Conservation (phyloP, 768 basidiomycete species). For the Cubamyces lactineus region DNA sequence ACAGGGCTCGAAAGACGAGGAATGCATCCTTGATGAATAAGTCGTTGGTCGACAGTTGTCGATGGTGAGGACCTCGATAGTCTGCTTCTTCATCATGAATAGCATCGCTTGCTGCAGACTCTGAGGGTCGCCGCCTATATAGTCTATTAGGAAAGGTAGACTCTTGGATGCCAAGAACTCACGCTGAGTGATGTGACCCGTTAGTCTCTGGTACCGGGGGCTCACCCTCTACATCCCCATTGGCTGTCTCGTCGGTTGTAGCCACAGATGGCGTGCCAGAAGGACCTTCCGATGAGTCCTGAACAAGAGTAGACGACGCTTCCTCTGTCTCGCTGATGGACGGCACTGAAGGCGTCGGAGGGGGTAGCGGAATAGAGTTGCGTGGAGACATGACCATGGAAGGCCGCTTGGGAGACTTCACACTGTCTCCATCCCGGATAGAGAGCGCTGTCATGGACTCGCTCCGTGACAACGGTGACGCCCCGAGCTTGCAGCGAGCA, state of each 20-base stretch:
- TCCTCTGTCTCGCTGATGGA: slow-evolving; percentile 21
- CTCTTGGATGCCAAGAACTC: background rate
- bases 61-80: slow-evolving; percentile 19
- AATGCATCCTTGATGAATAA: slow-evolving; percentile 97
- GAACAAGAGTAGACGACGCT: slow-evolving; percentile 18
- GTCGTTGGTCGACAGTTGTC: slow-evolving; percentile 75
- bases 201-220: slow-evolving; percentile 5
- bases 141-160: background rate
- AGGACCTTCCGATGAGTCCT: slow-evolving; percentile 2
- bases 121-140: slow-evolving; percentile 22
- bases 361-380: slow-evolving; percentile 15
- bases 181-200: slow-evolving; percentile 20
- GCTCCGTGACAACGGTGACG: slow-evolving; percentile 19
- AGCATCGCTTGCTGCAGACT: slow-evolving; percentile 25
- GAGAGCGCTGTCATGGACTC: slow-evolving; percentile 28
- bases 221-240: slow-evolving; percentile 9
- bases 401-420: slow-evolving; percentile 17
- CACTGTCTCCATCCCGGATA: slow-evolving; percentile 13
- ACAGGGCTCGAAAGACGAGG: slow-evolving; percentile 94
- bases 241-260: slow-evolving; percentile 2
- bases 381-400: slow-evolving; percentile 26
- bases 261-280: slow-evolving; percentile 2
- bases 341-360: slow-evolving; percentile 17
- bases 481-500: slow-evolving; percentile 62
- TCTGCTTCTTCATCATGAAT: slow-evolving; percentile 24